phyloP scores from a whole-genome alignment of 129 eudicot genomes.

The Glebionis coronaria region DNA sequence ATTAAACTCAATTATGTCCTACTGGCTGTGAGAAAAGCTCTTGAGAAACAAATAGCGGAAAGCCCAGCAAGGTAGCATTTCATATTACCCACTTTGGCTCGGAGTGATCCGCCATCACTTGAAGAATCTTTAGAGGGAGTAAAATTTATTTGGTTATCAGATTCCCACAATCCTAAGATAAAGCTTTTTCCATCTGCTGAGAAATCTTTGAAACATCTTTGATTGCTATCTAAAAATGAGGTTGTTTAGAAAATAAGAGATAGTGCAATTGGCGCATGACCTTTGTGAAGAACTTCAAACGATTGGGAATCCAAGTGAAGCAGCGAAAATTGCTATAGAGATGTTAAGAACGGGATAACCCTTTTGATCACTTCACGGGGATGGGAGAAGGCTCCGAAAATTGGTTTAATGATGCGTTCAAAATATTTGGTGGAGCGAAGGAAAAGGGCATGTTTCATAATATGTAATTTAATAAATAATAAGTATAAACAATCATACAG shows the following conservation, averaged over 20 bases:
- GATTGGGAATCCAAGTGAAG: constrained; percentile 87
- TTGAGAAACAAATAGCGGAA: constrained; percentile 66
- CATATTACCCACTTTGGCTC: constrained; percentile 93
- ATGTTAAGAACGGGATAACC: constrained; percentile 54
- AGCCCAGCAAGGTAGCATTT: constrained; percentile 84
- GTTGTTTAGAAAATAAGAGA: constrained; percentile 46
- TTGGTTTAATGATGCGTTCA: constrained; percentile 68
- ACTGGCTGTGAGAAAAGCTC: constrained; percentile 68
- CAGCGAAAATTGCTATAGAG: constrained; percentile 84
- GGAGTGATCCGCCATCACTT: constrained; percentile 84
- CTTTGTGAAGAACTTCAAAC: constrained; percentile 91
- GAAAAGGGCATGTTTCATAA: no score
- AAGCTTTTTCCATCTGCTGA: constrained; percentile 71
- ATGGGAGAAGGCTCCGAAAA: constrained; percentile 92
- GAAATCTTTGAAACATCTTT: constrained; percentile 83
- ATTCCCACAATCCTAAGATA: constrained; percentile 41
- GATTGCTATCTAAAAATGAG: constrained; percentile 85
- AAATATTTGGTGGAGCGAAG: no score
- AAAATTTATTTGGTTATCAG: constrained; percentile 65
- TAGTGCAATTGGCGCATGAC: constrained; percentile 53
- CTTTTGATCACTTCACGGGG: constrained; percentile 75
- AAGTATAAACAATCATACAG: no score
- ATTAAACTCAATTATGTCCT: constrained; percentile 61
- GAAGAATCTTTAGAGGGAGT: constrained; percentile 85
- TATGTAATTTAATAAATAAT: no score